Percentiles rank a stretch among this genome's conserved stretches.
phyloP scores from a whole-genome alignment of 1,284 basidiomycete species.

The Melampsora americana region DNA sequence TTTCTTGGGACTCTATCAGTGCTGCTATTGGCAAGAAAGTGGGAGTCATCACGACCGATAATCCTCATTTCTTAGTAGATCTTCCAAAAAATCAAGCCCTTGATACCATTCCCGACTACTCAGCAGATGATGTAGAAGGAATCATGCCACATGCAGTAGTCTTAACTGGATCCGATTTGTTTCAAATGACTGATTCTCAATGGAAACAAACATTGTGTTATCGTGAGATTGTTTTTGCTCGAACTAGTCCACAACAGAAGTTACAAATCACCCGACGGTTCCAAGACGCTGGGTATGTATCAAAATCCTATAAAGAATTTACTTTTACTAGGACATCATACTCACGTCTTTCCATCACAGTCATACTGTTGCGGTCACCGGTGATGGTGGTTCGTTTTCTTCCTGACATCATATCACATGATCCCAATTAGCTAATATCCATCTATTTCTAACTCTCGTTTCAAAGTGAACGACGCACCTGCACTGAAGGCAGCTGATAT shows the following conservation, averaged over 20 bases:
- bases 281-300: slow-evolving; percentile 58
- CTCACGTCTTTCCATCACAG: slow-evolving; percentile 53
- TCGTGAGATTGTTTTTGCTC: slow-evolving; percentile 69
- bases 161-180: slow-evolving; percentile 41
- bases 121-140: slow-evolving; percentile 59
- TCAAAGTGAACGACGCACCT: slow-evolving; percentile 65
- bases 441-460: no score
- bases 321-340: no score
- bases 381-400: slow-evolving; percentile 59
- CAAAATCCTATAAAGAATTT: not conserved
- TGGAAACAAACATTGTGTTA: slow-evolving; percentile 62
- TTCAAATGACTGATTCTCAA: slow-evolving; percentile 54
- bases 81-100: slow-evolving; percentile 52
- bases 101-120: slow-evolving; percentile 54
- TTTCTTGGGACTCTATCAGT: no score
- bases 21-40: slow-evolving; percentile 65
- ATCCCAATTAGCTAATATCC: no score
- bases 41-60: slow-evolving; percentile 61
- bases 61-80: slow-evolving; percentile 57
- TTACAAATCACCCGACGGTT: slow-evolving; percentile 66
- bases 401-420: not conserved
- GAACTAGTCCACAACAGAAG: slow-evolving; percentile 71
- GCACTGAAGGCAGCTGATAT: slow-evolving; percentile 58
- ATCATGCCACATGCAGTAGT: not conserved
- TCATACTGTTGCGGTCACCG: slow-evolving; percentile 60